Conservation (phyloP, 441 rosid species). For the Corymbia citriodora region DNA sequence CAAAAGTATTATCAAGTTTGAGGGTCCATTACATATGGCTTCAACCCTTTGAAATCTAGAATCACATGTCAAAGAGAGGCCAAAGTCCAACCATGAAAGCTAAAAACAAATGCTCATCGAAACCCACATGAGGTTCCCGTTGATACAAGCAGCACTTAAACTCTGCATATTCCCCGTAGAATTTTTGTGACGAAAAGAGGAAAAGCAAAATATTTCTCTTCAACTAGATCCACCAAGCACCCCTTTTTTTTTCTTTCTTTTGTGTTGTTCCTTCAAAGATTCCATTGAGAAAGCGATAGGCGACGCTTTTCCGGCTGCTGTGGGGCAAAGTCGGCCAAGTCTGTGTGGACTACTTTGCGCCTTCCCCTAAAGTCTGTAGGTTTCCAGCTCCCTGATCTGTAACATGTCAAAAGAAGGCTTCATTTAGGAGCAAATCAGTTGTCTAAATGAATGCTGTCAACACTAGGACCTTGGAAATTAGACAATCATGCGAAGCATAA, state of each 20-base stretch:
- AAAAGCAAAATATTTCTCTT: not conserved
- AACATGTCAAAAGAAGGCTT: not conserved
- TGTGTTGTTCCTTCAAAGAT: conserved; percentile 11
- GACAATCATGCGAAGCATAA: not conserved
- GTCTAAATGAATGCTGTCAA: not conserved
- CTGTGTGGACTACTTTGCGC: not conserved
- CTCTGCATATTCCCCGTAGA: conserved; percentile 12
- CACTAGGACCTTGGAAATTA: not conserved
- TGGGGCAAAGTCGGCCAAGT: conserved; percentile 11
- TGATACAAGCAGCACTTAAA: conserved; percentile 18
- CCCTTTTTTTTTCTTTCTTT: not conserved
- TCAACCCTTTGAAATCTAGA: not conserved
- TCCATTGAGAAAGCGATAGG: not conserved
- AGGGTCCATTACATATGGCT: not conserved
- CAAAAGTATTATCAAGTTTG: conserved; percentile 23
- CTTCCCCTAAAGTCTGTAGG: not conserved
- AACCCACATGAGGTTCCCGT: conserved; percentile 3
- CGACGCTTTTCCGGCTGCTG: conserved; percentile 3
- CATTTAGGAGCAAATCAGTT: not conserved
- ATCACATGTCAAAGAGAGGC: conserved; percentile 1
- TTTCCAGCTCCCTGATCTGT: conserved; percentile 18
- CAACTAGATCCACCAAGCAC: not conserved
- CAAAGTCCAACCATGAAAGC: not conserved
- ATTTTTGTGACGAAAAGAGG: not conserved
- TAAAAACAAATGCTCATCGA: conserved; percentile 6